phyloP scores from a whole-genome alignment of 352 stramenopile genomes.

The Saprolegnia parasitica region DNA sequence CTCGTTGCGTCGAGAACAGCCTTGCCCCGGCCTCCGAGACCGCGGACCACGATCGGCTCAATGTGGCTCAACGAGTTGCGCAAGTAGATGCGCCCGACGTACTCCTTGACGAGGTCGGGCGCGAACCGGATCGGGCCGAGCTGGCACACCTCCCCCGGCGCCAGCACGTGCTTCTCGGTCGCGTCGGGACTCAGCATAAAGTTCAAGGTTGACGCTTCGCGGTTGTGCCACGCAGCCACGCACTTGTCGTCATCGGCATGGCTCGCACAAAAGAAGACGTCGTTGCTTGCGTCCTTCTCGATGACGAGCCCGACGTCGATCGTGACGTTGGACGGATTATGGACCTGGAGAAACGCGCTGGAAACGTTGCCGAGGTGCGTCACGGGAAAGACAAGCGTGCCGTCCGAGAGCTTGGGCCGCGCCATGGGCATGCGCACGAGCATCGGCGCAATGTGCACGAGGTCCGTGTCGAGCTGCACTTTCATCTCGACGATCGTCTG shows the following conservation, averaged over 20 bases:
- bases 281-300: slow-evolving; percentile 11
- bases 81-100: slow-evolving; percentile 19
- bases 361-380: slow-evolving; percentile 8
- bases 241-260: background rate
- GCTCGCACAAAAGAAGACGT: background rate
- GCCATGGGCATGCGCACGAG: slow-evolving; percentile 14
- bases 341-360: background rate
- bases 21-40: background rate
- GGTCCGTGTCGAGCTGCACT: slow-evolving; percentile 17
- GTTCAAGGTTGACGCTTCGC: background rate
- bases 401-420: background rate
- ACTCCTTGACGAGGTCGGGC: slow-evolving; percentile 6
- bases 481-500: slow-evolving; percentile 17
- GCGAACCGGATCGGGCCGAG: slow-evolving; percentile 14
- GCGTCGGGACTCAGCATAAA: background rate
- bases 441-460: slow-evolving; percentile 6
- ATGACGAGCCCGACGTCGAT: slow-evolving; percentile 17
- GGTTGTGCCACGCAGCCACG: background rate
- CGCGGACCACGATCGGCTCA: slow-evolving; percentile 9
- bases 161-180: background rate
- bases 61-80: slow-evolving; percentile 26
- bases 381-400: background rate
- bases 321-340: slow-evolving; percentile 20
- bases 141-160: background rate
- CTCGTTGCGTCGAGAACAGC: background rate